A percentile compares a stretch with the other conserved stretches of the same genome.
These are phyloP conservation scores for Aspergillus tanneri DNA, from an alignment of 2,329 filamentous ascomycete genomes.

Conservation along the genomic window DNA sequence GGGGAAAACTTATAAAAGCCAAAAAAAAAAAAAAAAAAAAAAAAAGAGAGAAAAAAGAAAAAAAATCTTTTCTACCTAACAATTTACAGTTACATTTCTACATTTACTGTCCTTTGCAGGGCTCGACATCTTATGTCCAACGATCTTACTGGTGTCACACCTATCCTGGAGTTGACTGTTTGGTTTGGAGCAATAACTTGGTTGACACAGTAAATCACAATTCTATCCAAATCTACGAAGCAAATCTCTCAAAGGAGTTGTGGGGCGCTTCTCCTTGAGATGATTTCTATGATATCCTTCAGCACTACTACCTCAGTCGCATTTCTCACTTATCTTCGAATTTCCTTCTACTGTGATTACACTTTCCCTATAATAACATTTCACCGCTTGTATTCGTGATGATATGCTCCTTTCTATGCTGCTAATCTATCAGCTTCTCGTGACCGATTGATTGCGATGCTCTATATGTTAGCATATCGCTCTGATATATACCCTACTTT, in stretches of 20 bases:
- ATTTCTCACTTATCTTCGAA: neutral
- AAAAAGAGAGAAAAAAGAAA: too few species aligned
- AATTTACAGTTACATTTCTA: too few species aligned
- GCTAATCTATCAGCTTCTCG: constrained; percentile 1
- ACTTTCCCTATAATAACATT: neutral
- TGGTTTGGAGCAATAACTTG: too few species aligned
- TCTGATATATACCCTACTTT: constrained; percentile 30
- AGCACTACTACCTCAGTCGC: neutral
- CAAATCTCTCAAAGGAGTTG: neutral
- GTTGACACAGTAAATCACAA: too few species aligned
- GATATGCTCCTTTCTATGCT: constrained; percentile 1
- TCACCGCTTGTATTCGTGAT: constrained; percentile 4
- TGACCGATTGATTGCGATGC: constrained; percentile 12
- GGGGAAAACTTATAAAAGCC: neutral
- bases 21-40: neutral
- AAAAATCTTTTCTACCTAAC: too few species aligned
- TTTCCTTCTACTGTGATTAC: neutral
- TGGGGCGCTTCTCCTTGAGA: neutral
- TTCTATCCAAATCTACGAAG: too few species aligned
- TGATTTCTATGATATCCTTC: neutral
- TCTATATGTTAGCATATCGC: constrained; percentile 21
- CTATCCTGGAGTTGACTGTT: too few species aligned
- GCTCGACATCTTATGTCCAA: too few species aligned
- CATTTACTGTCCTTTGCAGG: neutral
- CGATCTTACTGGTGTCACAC: too few species aligned